phyloP scores from a whole-genome alignment of 768 basidiomycete species.

The Mrakia hoshinonis region DNA sequence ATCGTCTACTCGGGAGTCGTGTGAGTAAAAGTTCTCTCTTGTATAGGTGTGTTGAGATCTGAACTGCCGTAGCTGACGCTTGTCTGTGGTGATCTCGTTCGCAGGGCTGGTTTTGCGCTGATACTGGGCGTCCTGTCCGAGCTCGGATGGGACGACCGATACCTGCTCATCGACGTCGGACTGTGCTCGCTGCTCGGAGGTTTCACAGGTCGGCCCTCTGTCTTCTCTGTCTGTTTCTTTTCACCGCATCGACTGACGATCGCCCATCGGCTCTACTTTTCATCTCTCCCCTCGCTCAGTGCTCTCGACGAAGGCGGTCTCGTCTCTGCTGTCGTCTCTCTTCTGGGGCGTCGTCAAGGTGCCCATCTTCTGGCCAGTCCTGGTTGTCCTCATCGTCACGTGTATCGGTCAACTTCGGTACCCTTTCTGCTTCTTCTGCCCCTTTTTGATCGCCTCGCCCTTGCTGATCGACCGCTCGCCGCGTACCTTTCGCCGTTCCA shows the following conservation, averaged over 20 bases:
- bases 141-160: constrained; percentile 52
- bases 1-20: constrained; percentile 57
- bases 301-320: constrained; percentile 82
- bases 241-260: neutral
- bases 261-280: neutral
- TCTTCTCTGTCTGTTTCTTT: neutral
- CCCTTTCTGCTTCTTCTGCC: neutral
- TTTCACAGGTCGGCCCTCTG: constrained; percentile 1
- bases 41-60: neutral
- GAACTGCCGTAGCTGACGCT: no score
- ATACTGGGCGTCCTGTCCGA: constrained; percentile 59
- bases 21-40: constrained; percentile 43
- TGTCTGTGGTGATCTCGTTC: neutral
- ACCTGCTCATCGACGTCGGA: constrained; percentile 77
- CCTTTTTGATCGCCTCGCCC: neutral
- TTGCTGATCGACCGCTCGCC: neutral
- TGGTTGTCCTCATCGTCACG: constrained; percentile 11
- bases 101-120: constrained; percentile 36
- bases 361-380: neutral
- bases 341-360: neutral
- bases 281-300: constrained; percentile 59
- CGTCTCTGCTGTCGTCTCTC: constrained; percentile 61
- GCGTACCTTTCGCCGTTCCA: neutral
- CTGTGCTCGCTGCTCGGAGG: constrained; percentile 52
- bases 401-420: constrained; percentile 27